Evolutionary conservation across 768 basidiomycete species (phyloP).

Genomic region (Paxillus ammoniavirescens): DNA sequence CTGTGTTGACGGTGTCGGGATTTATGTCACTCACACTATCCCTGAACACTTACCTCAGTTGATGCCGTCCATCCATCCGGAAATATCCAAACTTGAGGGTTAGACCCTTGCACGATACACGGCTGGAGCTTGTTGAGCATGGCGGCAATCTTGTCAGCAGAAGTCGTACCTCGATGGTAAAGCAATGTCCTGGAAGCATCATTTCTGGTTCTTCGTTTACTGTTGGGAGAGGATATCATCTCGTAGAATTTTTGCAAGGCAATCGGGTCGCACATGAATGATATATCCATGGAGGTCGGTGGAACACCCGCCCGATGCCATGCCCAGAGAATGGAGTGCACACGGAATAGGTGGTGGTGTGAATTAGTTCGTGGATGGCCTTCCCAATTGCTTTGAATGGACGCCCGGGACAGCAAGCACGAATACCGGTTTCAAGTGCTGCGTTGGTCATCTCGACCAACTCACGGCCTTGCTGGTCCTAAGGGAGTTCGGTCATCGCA

Average conservation of each 20-base stretch:
- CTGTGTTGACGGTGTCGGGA: conserved; percentile 34
- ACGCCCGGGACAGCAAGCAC: conserved; percentile 67
- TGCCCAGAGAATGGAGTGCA: conserved; percentile 80
- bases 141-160: not conserved
- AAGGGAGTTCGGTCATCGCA: not conserved
- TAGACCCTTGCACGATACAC: conserved; percentile 69
- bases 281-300: conserved; percentile 78
- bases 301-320: conserved; percentile 82
- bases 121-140: conserved; percentile 44
- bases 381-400: conserved; percentile 70
- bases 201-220: conserved; percentile 80
- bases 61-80: conserved; percentile 95
- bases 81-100: conserved; percentile 72
- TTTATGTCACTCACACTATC: not conserved
- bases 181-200: conserved; percentile 86
- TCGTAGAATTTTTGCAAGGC: not conserved
- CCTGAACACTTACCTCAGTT: conserved; percentile 57
- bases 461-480: conserved; percentile 72
- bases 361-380: conserved; percentile 58
- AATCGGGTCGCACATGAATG: conserved; percentile 57
- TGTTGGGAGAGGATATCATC: conserved; percentile 25
- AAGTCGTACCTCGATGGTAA: conserved; percentile 79
- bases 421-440: conserved; percentile 71
- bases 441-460: conserved; percentile 61
- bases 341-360: conserved; percentile 47